These are phyloP conservation scores for Brassica carinata DNA, from an alignment of 345 rosid genomes.

Conservation along the genomic window DNA sequence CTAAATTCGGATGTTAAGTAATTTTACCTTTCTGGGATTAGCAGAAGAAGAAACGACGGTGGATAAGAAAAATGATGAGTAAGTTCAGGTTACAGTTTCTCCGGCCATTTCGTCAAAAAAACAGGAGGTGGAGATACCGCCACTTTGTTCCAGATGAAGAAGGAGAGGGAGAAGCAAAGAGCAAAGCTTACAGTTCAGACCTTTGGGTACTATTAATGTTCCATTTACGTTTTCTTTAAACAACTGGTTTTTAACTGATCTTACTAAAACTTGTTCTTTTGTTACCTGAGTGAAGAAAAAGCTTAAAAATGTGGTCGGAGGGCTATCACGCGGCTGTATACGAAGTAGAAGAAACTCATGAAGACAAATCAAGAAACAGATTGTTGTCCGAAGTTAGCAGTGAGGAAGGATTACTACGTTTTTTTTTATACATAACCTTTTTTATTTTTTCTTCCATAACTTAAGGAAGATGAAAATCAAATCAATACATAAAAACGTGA, in stretches of 20 bases:
- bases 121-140: constrained; percentile 20
- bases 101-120: constrained; percentile 25
- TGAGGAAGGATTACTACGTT: not conserved
- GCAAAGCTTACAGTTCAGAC: constrained; percentile 15
- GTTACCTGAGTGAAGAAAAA: constrained; percentile 28
- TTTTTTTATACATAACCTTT: not conserved
- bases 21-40: not conserved
- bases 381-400: not conserved
- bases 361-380: not conserved
- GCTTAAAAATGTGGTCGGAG: constrained; percentile 29
- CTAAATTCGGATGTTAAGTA: not conserved
- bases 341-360: constrained; percentile 30
- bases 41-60: constrained; percentile 30
- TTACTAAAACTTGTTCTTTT: not conserved
- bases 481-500: constrained; percentile 18
- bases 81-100: constrained; percentile 28
- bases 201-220: constrained; percentile 31
- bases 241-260: not conserved
- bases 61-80: constrained; percentile 28
- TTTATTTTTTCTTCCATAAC: constrained; percentile 24
- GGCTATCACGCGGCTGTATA: constrained; percentile 34
- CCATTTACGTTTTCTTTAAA: not conserved
- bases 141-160: constrained; percentile 34
- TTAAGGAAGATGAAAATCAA: constrained; percentile 25
- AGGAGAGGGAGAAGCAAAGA: constrained; percentile 32